These are phyloP conservation scores for Phialophora chinensis DNA, from an alignment of 2,329 filamentous ascomycete species.

Conservation along the genomic window DNA sequence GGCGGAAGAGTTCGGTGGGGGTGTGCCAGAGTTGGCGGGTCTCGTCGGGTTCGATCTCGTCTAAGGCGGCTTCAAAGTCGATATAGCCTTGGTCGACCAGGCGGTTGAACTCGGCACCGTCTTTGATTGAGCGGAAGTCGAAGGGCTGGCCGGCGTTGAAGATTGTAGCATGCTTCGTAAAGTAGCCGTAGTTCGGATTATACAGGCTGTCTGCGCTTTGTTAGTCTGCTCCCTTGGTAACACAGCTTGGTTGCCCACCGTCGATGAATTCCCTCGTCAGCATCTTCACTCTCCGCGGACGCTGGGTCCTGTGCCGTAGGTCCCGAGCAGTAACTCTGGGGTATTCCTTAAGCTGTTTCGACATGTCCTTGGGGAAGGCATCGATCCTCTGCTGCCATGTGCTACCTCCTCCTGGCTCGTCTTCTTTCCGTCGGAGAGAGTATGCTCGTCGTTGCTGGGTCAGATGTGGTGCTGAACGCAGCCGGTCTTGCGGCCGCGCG, in stretches of 20 bases:
- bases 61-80: conserved; percentile 86
- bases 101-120: conserved; percentile 83
- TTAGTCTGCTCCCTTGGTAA: conserved; percentile 16
- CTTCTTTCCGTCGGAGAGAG: conserved; percentile 46
- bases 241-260: conserved; percentile 58
- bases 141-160: conserved; percentile 93
- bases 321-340: conserved; percentile 85
- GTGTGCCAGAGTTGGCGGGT: conserved; percentile 97
- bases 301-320: conserved; percentile 72
- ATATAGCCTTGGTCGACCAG: conserved; percentile 80
- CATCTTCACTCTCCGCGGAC: conserved; percentile 93
- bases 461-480: neutral
- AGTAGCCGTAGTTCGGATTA: conserved; percentile 94
- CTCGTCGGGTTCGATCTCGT: conserved; percentile 72
- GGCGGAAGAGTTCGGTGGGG: conserved; percentile 93
- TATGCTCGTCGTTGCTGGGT: conserved; percentile 46
- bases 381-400: conserved; percentile 86
- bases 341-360: conserved; percentile 79
- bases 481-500: conserved; percentile 30
- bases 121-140: conserved; percentile 77
- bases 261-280: conserved; percentile 96
- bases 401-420: conserved; percentile 63
- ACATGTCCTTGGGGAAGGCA: conserved; percentile 75
- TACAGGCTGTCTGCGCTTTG: conserved; percentile 77
- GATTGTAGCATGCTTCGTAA: conserved; percentile 94